These are phyloP conservation scores for Pyricularia grisea DNA, from an alignment of 2,329 filamentous ascomycete species.

Conservation along the genomic window DNA sequence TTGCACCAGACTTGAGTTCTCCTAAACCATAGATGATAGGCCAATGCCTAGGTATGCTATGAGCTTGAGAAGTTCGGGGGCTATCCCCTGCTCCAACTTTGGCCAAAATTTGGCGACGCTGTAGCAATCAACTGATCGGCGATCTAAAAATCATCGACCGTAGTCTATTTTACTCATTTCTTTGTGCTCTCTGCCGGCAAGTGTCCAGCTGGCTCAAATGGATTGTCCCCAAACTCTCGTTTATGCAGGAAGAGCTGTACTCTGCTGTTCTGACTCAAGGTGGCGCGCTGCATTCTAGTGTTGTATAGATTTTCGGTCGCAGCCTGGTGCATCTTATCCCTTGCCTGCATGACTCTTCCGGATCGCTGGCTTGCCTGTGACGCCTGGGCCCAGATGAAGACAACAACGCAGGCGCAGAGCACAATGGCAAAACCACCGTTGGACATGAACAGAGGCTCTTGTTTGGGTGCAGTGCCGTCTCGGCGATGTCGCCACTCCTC, in stretches of 20 bases:
- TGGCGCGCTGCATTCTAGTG: conserved; percentile 41
- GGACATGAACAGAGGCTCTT: conserved; percentile 57
- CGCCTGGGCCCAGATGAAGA: conserved; percentile 65
- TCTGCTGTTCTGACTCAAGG: conserved; percentile 50
- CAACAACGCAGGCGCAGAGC: conserved; percentile 57
- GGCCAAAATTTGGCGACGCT: neutral
- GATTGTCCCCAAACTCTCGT: conserved; percentile 25
- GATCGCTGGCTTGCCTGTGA: conserved; percentile 57
- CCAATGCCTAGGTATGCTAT: neutral
- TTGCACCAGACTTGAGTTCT: neutral
- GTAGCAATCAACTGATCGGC: neutral
- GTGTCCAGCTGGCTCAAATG: neutral
- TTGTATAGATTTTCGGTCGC: conserved; percentile 51
- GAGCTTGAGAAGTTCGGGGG: neutral
- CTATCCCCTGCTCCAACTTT: neutral
- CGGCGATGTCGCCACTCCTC: conserved; percentile 62
- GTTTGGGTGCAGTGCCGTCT: conserved; percentile 32
- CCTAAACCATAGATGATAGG: neutral
- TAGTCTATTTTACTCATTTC: neutral
- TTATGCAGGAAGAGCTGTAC: conserved; percentile 71
- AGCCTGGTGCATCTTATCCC: conserved; percentile 55
- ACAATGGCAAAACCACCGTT: conserved; percentile 70
- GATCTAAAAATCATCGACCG: neutral
- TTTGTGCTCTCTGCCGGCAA: neutral
- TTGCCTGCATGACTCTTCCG: conserved; percentile 53